Base-by-base conservation (phyloP, 2,329 filamentous ascomycete genomes). In the Microdochium paspali region DNA sequence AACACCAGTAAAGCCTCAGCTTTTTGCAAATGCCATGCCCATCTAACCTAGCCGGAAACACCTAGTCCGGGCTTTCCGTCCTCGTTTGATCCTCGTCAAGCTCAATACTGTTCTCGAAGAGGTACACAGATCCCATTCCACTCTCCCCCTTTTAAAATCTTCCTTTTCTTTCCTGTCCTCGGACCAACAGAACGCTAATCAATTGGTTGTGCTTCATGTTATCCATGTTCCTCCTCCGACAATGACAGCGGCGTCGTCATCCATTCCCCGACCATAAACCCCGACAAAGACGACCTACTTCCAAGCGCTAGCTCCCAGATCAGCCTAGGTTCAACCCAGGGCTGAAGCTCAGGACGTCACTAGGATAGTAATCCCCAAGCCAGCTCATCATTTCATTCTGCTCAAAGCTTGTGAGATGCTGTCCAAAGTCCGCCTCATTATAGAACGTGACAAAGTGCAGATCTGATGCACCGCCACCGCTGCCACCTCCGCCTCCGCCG, bases 371-470 rank as follows among this genome's bases (percentile, higher is more conserved):
- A 10, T 64, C 60, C 4, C 61, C 61, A 43, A 63, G 60, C 61
- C 61, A 64, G 53, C 59, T 61, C 47, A 63, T 50, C 61, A 64
- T 64, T 47, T 64, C 61, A 5, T 56, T 56, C 23, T 56, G 56
- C 49, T 61, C 61, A 47, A 64, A 64, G 49, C 58, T 62, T 0
- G 57, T 56, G 2, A 64, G 54, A 26, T 63, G 60, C 47, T 62
- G 61, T 2, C 59, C 58, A 44, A 64, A 62, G 32, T 63, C 61
- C 18, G 60, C 60, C 50, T 64, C 61, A 47, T 63, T 63, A n/a
- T 64, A 58, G 46, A 60, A 60, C 10, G 60, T 62, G 10, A 62
- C 51, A 7, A 64, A 50, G 13, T 62, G 59, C 15, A 64, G 44
- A 31, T 59, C 35, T 55, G 13, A 58, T 50, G 10, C 54, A 57